Evolutionary conservation across 2,329 filamentous ascomycete genomes (phyloP), one percentile per base, ranked within the genome.

Genomic region (Neurospora sp.): DNA sequence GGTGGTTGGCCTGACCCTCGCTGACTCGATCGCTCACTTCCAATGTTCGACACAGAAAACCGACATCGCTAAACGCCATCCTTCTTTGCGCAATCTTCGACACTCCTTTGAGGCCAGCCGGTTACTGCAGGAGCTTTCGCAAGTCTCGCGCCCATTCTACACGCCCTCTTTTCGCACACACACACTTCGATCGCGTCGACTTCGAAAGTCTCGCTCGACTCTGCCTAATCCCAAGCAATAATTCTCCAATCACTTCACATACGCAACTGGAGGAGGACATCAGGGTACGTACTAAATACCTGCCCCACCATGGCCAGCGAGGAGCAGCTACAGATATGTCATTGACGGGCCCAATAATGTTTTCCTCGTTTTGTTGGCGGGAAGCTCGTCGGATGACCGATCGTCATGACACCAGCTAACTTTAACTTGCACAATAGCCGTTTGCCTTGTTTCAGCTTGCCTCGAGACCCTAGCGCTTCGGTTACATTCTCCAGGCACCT

Each of bases 361-460:
- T 62, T 33, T 62, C 15, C 52, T 33, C 15, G 13, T 15, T 62
- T 62, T 33, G 13, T 33, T 62, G 52, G 52, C 19, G 13, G 13
- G 10, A 33, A 17, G 23, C 52, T 33, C 23, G 8, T 62, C 77
- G 76, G 77, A 75, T 78, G 79, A 78, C 77, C 71, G 73, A 77
- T 77, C 76, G 76, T 73, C 77, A 73, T 70, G 72, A 71, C 74
- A 70, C 73, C 72, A 75, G 74, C 77, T 76, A 74, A 75, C 72
- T 71, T 72, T 76, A 74, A 75, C 72, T 71, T 72, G 74, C 72
- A 73, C 28, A 76, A 75, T 75, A 78, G 76, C 74, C 75, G 76
- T 75, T 72, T 72, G 74, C 75, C 74, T 73, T 77, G 78, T 81
- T 80, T 80, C 80, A 80, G 77, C 76, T 77, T 76, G 72, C 69